phyloP scores from a whole-genome alignment of 257 asterid species.

The Paulownia fortunei region DNA sequence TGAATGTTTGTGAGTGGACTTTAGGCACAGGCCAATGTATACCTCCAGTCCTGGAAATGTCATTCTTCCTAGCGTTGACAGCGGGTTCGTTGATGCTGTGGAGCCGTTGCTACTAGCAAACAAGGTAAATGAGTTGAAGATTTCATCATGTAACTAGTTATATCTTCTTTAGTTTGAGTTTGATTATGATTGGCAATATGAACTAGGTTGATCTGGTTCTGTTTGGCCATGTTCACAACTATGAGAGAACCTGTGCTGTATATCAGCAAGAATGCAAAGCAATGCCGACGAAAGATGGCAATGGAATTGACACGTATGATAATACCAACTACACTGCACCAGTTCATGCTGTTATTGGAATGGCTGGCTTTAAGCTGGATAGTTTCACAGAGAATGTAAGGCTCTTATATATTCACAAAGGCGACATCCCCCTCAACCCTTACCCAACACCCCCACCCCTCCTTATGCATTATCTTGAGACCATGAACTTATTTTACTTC shows the following conservation, averaged over 20 bases:
- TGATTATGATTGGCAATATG: neutral
- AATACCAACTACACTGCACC: slow-evolving; percentile 73
- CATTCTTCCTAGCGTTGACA: slow-evolving; percentile 51
- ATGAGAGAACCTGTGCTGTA: slow-evolving; percentile 83
- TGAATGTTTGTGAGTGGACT: neutral
- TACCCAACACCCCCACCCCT: no score
- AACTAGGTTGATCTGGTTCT: slow-evolving; percentile 75
- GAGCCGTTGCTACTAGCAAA: slow-evolving; percentile 72
- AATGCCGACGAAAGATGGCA: slow-evolving; percentile 60
- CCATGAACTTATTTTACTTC: neutral
- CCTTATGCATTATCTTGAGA: neutral
- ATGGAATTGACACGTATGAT: slow-evolving; percentile 63
- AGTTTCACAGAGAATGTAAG: slow-evolving; percentile 57
- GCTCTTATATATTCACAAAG: neutral
- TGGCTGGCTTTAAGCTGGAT: slow-evolving; percentile 88
- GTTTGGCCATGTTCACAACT: slow-evolving; percentile 94
- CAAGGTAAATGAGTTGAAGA: slow-evolving; percentile 44
- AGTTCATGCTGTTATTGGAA: slow-evolving; percentile 79
- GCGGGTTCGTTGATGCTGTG: slow-evolving; percentile 57
- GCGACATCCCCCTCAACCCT: no score
- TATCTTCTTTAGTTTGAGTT: neutral
- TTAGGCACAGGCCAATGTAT: slow-evolving; percentile 94
- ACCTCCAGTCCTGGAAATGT: slow-evolving; percentile 40
- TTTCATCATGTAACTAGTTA: neutral
- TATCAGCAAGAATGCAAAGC: slow-evolving; percentile 62